These are phyloP conservation scores for Phytopythium aichiense DNA, from an alignment of 352 stramenopile species.

Conservation along the genomic window DNA sequence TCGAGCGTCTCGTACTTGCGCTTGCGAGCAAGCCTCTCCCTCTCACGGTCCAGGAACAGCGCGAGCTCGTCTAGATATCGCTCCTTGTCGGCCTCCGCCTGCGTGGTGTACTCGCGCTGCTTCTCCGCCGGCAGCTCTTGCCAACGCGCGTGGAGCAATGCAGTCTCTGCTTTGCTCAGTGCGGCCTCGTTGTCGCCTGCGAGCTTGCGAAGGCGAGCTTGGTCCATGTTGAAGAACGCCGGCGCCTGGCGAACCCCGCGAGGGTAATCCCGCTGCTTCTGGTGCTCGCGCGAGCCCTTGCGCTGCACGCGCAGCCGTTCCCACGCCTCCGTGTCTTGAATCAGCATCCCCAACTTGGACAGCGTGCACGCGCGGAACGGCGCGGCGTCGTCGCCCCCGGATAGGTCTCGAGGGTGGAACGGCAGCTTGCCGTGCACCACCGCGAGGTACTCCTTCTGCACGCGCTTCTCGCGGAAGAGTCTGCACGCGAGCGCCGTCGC, in stretches of 20 bases:
- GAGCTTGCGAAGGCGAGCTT: slow-evolving; percentile 29
- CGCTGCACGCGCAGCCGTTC: slow-evolving; percentile 48
- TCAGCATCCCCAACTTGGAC: slow-evolving; percentile 60
- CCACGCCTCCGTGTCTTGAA: slow-evolving; percentile 70
- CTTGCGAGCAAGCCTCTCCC: slow-evolving; percentile 32
- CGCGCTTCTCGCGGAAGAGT: slow-evolving; percentile 75
- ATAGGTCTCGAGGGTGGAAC: slow-evolving; percentile 38
- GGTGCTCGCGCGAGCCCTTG: slow-evolving; percentile 42
- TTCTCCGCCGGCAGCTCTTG: slow-evolving; percentile 39
- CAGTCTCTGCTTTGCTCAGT: slow-evolving; percentile 7
- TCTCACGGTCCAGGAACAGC: slow-evolving; percentile 51
- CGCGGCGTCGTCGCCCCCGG: neutral
- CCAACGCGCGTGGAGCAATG: slow-evolving; percentile 29
- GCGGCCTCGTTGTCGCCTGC: slow-evolving; percentile 5
- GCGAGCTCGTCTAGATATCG: slow-evolving; percentile 49
- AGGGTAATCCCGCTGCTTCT: slow-evolving; percentile 47
- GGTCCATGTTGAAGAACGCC: slow-evolving; percentile 69
- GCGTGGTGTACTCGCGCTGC: slow-evolving; percentile 42
- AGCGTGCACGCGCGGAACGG: slow-evolving; percentile 41
- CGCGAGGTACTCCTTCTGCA: slow-evolving; percentile 85
- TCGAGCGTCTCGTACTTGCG: slow-evolving; percentile 50
- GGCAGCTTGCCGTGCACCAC: slow-evolving; percentile 71
- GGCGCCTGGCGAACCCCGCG: slow-evolving; percentile 51
- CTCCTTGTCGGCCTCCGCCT: slow-evolving; percentile 38
- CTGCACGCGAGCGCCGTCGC: slow-evolving; percentile 57